Percentiles rank a stretch among this genome's conserved stretches.
These are phyloP conservation scores for Zygoascus bituminiphila DNA, from an alignment of 805 yeast species.

Conservation along the genomic window DNA sequence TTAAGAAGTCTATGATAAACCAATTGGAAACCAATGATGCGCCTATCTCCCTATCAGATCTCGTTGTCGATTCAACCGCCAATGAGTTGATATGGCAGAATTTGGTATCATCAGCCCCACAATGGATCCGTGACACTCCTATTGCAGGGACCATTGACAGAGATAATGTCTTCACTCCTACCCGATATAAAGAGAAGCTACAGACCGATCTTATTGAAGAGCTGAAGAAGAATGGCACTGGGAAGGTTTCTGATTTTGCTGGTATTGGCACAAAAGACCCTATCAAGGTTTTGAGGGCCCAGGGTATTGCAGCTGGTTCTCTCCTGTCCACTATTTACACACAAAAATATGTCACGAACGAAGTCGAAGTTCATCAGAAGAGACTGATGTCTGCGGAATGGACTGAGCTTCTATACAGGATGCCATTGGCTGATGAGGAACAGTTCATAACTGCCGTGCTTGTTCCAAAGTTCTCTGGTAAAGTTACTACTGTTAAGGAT, in stretches of 20 bases:
- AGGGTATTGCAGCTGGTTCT: neutral
- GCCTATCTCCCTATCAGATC: neutral
- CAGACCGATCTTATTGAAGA: neutral
- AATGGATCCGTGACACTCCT: neutral
- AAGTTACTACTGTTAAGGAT: neutral
- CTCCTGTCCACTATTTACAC: constrained; percentile 4
- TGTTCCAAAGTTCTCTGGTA: constrained; percentile 1
- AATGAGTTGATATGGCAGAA: neutral
- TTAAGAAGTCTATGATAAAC: neutral
- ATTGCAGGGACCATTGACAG: constrained; percentile 1
- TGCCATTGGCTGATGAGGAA: constrained; percentile 1
- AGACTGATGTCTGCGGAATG: constrained; percentile 5
- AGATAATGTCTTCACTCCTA: constrained; percentile 9
- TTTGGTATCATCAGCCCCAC: neutral
- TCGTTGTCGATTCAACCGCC: neutral
- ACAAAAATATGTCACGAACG: neutral
- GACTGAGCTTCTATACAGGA: constrained; percentile 3
- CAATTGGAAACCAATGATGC: neutral
- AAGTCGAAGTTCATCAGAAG: neutral
- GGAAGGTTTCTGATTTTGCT: constrained; percentile 1
- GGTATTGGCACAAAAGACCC: constrained; percentile 5
- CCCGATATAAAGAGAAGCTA: constrained; percentile 6
- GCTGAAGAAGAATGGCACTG: constrained; percentile 3
- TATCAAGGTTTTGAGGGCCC: neutral
- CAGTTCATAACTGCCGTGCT: neutral